Evolutionary conservation across 2,329 filamentous ascomycete genomes (phyloP), one percentile per base, ranked within the genome.

Genomic region (Apiospora marii): DNA sequence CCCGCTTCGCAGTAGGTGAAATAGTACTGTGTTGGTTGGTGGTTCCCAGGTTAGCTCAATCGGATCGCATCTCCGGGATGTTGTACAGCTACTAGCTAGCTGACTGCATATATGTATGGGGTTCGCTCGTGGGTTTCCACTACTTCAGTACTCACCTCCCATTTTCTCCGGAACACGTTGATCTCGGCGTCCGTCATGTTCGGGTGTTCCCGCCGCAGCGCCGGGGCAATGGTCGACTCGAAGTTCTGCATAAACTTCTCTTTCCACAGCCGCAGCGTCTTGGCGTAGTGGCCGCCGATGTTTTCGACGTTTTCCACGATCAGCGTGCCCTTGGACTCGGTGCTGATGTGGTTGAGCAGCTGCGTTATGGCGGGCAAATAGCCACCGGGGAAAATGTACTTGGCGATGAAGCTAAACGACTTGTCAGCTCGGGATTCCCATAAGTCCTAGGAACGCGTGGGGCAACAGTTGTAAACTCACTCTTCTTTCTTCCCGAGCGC

Each of bases 341-440:
- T 84, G 53, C 86, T 87, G 74, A 94, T 91, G 46, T 91, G 87
- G 69, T 85, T 83, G 34, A 91, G 81, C 24, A 92, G 82, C 75
- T 91, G 87, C 19, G 85, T 88, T 44, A 86, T 85, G 3, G 87
- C 88, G 0, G 90, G 90, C 8, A 94, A 83, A 78, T 94, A 92
- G 0, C 92, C 93, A n/a, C 92, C 92, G 0, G 92, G 93, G 81
- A 95, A 94, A 71, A 94, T 94, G 81, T 94, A 93, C 74, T 91
- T 90, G 72, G 92, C 89, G 78, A 94, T 94, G 81, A 94, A 94
- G 78, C 85, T 87, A 72, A 4, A 24, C n/a, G 24, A 24, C 3
- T 8, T 44, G 41, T 72, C 53, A 34, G 64, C 27, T 27, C 2
- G 13, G 53, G 53, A 8, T 44, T 44, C 27, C 27, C 27, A 30